A percentile compares a stretch with the other conserved stretches of the same genome.
These are phyloP conservation scores for Salix suchowensis DNA, from an alignment of 345 rosid genomes.

Conservation along the genomic window DNA sequence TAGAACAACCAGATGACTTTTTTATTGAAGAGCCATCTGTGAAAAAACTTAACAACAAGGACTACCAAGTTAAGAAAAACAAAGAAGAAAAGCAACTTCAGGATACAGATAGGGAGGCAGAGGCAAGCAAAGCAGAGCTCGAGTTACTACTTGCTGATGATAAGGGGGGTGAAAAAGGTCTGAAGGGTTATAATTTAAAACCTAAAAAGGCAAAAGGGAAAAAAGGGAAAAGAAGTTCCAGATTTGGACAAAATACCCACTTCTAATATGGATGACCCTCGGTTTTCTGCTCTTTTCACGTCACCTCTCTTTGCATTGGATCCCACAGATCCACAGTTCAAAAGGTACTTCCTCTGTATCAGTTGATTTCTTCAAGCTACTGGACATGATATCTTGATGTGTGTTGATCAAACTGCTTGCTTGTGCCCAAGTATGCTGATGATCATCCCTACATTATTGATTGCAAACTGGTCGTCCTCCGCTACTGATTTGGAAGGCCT, in stretches of 20 bases:
- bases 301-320: constrained; percentile 72
- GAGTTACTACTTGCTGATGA: constrained; percentile 83
- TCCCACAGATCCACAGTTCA: constrained; percentile 94
- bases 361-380: neutral
- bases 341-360: constrained; percentile 44
- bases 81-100: constrained; percentile 23
- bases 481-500: neutral
- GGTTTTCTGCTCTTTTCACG: constrained; percentile 58
- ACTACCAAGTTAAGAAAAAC: constrained; percentile 19
- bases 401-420: neutral
- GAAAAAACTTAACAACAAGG: constrained; percentile 40
- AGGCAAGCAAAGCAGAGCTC: constrained; percentile 74
- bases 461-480: neutral
- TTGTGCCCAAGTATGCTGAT: neutral
- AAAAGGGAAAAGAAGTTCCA: constrained; percentile 39
- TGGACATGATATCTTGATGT: neutral
- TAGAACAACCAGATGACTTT: constrained; percentile 60
- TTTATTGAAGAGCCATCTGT: constrained; percentile 56
- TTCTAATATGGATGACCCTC: constrained; percentile 49
- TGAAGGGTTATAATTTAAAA: constrained; percentile 80
- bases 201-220: constrained; percentile 54
- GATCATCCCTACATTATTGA: neutral
- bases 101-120: constrained; percentile 39
- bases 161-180: constrained; percentile 45
- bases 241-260: constrained; percentile 68